Evolutionary conservation across 768 basidiomycete species (phyloP), one percentile per base, ranked within the genome.

Genomic region (Coprinopsis strossmayeri): DNA sequence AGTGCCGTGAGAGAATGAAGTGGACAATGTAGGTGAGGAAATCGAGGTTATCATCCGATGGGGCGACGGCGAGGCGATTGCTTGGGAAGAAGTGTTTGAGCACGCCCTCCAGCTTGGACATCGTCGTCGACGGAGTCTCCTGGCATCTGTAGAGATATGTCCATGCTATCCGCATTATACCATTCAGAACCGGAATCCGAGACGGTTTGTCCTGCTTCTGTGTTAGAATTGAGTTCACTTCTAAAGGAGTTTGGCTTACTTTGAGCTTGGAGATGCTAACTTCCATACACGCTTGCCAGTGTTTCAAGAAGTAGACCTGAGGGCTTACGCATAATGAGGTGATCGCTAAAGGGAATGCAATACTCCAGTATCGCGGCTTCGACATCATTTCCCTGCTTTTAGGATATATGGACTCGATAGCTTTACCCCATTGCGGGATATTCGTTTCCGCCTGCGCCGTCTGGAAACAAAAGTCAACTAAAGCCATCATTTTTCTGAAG

Each of bases 361-460:
- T 78, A 38, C 76, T 73, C 91, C 93, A 94, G 63, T 96, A 96
- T 17, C 91, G 79, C 7, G 86, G 88, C 63, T 95, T 95, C 32
- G 74, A 69, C 71, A 88, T 82, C 84, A 93, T 86, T 47, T 90
- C 87, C 52, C 78, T 76, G 1, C 87, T 87, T 59, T 85, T 89
- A 1, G 87, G 85, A 61, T 82, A 83, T 27, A 94, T 89, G 11
- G 76, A 69, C 61, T 92, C 86, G 25, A 93, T 87, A 0, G 93
- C 92, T 61, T 90, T 91, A 3, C 85, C 90, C 93, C 93, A 97
- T 55, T 87, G 76, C 0, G 93, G 93, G 63, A 94, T 87, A 57
- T 96, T 96, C 42, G 94, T 92, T 67, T 97, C 93, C 4, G 91
- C 93, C 67, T 93, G 91, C 0, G 91, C 94, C 32, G 87, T 94